Evolutionary conservation across 768 basidiomycete species (phyloP).

Genomic region (Termitomyces sp.): DNA sequence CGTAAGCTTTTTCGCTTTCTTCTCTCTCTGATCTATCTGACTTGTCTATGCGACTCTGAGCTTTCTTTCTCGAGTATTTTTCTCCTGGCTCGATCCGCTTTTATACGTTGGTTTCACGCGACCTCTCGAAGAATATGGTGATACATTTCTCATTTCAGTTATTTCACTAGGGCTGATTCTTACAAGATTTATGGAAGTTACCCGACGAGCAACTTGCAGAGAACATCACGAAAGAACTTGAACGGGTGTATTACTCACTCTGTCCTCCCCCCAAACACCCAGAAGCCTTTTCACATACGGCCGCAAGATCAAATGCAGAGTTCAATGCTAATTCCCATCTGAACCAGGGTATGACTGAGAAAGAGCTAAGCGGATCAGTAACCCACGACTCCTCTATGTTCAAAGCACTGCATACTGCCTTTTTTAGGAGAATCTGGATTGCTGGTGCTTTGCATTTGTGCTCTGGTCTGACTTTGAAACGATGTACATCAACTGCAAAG

Average conservation of each 20-base stretch:
- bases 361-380: neutral
- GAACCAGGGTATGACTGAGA: neutral
- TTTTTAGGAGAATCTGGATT: slow-evolving; percentile 39
- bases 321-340: neutral
- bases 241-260: slow-evolving; percentile 35
- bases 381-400: slow-evolving; percentile 44
- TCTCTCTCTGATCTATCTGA: neutral
- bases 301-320: neutral
- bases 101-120: slow-evolving; percentile 43
- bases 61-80: slow-evolving; percentile 30
- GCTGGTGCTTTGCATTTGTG: slow-evolving; percentile 42
- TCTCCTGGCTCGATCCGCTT: slow-evolving; percentile 43
- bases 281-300: neutral
- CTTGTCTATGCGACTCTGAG: slow-evolving; percentile 12
- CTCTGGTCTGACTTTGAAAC: slow-evolving; percentile 23
- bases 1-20: slow-evolving; percentile 5
- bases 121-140: slow-evolving; percentile 45
- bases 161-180: neutral
- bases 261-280: slow-evolving; percentile 37
- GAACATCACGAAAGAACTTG: slow-evolving; percentile 30
- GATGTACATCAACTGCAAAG: neutral
- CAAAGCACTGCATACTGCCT: slow-evolving; percentile 39
- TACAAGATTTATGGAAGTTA: slow-evolving; percentile 41
- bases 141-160: neutral
- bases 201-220: slow-evolving; percentile 27